Percentiles rank a stretch among this genome's conserved stretches.
Conservation (phyloP, 139 green algal species). For the Eudorina sp. region DNA sequence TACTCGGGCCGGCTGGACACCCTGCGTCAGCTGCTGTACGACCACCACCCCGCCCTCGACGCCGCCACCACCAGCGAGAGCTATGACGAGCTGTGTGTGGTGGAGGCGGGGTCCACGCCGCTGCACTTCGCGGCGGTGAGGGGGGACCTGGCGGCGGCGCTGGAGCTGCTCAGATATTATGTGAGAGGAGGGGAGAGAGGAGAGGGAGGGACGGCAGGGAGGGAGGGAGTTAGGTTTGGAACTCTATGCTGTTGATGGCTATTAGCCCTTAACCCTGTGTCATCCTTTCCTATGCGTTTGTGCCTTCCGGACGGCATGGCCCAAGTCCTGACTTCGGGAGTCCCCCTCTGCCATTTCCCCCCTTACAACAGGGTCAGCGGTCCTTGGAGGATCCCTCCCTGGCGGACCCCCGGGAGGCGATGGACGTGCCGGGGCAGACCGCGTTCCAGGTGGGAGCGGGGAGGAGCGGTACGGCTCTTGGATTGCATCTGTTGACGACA, state of each 20-base stretch:
- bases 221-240: no score
- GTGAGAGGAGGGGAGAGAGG: not conserved
- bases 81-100: not conserved
- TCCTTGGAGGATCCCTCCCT: not conserved
- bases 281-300: no score
- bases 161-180: not conserved
- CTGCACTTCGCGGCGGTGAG: constrained; percentile 22
- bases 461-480: not conserved
- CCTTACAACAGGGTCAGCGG: not conserved
- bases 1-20: not conserved
- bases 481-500: not conserved
- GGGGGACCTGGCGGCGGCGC: not conserved
- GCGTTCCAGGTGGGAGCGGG: not conserved
- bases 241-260: no score
- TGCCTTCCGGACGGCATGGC: no score
- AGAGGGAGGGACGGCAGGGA: not conserved
- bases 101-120: not conserved
- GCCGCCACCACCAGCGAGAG: not conserved
- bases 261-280: no score
- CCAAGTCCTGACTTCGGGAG: no score
- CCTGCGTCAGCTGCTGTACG: not conserved
- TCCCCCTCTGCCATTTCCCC: no score
- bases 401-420: not conserved
- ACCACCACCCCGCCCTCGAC: not conserved
- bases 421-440: not conserved